Evolutionary conservation across 306 rosid genomes (phyloP).

Genomic region (Citrullus mucosospermus): DNA sequence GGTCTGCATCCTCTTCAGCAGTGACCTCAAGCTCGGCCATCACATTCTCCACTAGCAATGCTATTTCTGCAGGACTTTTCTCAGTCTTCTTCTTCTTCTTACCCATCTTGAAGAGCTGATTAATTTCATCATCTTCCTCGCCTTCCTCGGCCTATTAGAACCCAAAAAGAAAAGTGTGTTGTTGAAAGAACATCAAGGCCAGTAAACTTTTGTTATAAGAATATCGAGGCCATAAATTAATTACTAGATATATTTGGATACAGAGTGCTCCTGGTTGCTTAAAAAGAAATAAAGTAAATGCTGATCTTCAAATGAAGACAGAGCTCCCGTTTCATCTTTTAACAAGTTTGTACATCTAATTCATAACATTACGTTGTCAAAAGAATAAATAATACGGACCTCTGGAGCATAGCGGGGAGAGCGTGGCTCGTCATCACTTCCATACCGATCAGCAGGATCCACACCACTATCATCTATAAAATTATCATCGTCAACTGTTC

Average conservation of each 20-base stretch:
- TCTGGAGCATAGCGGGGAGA: slow-evolving; percentile 75
- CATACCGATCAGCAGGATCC: slow-evolving; percentile 54
- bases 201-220: not conserved
- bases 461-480: slow-evolving; percentile 92
- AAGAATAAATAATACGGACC: slow-evolving; percentile 24
- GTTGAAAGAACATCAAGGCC: not conserved
- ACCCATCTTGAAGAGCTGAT: slow-evolving; percentile 63
- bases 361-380: not conserved
- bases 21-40: slow-evolving; percentile 98
- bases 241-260: not conserved
- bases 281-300: not conserved
- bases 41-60: slow-evolving; percentile 80
- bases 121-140: slow-evolving; percentile 72
- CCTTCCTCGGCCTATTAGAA: slow-evolving; percentile 79
- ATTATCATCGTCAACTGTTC: slow-evolving; percentile 81
- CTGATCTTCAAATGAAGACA: not conserved
- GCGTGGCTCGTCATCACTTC: slow-evolving; percentile 46
- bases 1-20: slow-evolving; percentile 89
- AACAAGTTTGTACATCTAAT: not conserved
- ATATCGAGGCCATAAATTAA: not conserved
- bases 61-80: slow-evolving; percentile 85
- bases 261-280: not conserved
- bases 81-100: slow-evolving; percentile 78
- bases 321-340: not conserved
- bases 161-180: not conserved